Conservation (phyloP, 2,329 filamentous ascomycete genomes). For the Aspergillus tanneri region DNA sequence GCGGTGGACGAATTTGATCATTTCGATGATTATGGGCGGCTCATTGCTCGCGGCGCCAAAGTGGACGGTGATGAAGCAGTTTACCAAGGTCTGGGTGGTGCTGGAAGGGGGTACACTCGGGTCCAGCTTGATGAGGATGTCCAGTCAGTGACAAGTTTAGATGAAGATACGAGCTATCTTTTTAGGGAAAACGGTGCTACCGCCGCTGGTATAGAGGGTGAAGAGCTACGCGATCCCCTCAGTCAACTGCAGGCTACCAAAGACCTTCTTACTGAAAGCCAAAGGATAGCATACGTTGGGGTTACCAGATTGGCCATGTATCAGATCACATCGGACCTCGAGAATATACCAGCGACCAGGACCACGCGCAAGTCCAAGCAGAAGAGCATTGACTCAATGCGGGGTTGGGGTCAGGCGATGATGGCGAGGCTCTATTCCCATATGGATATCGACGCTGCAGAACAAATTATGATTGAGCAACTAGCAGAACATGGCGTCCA, state of each 20-base stretch:
- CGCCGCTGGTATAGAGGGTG: slow-evolving; percentile 66
- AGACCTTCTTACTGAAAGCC: slow-evolving; percentile 88
- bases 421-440: slow-evolving; percentile 93
- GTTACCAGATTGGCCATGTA: slow-evolving; percentile 78
- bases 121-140: slow-evolving; percentile 95
- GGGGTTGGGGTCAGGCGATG: slow-evolving; percentile 98
- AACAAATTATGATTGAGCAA: slow-evolving; percentile 99
- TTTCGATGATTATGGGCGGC: slow-evolving; percentile 87
- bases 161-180: slow-evolving; percentile 93
- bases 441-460: slow-evolving; percentile 86
- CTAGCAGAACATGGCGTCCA: slow-evolving; percentile 87
- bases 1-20: slow-evolving; percentile 89
- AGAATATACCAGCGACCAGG: slow-evolving; percentile 59
- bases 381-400: slow-evolving; percentile 71
- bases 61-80: slow-evolving; percentile 68
- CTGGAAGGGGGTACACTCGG: slow-evolving; percentile 90
- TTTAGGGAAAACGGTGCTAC: slow-evolving; percentile 72
- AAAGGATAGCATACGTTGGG: slow-evolving; percentile 94
- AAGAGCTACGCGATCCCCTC: slow-evolving; percentile 80
- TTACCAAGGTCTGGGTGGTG: slow-evolving; percentile 78
- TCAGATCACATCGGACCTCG: slow-evolving; percentile 69
- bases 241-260: slow-evolving; percentile 95
- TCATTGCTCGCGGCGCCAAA: slow-evolving; percentile 77
- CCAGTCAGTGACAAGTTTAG: slow-evolving; percentile 90
- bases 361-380: slow-evolving; percentile 70